A percentile compares a stretch with the other conserved stretches of the same genome.
Evolutionary conservation across 2,329 filamentous ascomycete genomes (phyloP).

Genomic region (Calonectria crousiana): DNA sequence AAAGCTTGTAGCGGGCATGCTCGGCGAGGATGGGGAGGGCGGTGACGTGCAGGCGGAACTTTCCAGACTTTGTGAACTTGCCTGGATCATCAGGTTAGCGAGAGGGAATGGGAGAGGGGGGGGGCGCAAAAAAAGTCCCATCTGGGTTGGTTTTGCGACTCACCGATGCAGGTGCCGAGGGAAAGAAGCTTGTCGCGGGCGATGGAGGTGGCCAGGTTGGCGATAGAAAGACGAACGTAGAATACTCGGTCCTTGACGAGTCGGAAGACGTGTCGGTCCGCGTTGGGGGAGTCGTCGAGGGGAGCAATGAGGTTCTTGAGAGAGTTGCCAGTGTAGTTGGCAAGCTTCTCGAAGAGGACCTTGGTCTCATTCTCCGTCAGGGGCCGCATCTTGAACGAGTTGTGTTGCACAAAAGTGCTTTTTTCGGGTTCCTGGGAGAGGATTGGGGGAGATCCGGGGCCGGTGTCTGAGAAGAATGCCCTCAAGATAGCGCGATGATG

Average conservation of each 20-base stretch:
- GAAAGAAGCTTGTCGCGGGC: slow-evolving; percentile 85
- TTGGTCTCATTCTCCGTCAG: slow-evolving; percentile 85
- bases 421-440: not conserved
- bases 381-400: slow-evolving; percentile 73
- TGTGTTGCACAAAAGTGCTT: not conserved
- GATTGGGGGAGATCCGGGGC: not conserved
- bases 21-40: slow-evolving; percentile 87
- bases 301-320: slow-evolving; percentile 87
- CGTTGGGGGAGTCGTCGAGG: slow-evolving; percentile 73
- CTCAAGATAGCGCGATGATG: slow-evolving; percentile 20
- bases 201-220: slow-evolving; percentile 91
- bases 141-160: not conserved
- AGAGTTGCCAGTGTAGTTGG: slow-evolving; percentile 90
- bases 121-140: not conserved
- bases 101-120: not conserved
- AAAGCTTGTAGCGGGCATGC: slow-evolving; percentile 95
- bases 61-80: slow-evolving; percentile 96
- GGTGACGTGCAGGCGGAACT: slow-evolving; percentile 95
- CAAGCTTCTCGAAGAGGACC: slow-evolving; percentile 91
- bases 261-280: slow-evolving; percentile 88
- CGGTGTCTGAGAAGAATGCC: not conserved
- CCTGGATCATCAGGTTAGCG: slow-evolving; percentile 59
- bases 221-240: slow-evolving; percentile 90
- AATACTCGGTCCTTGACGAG: slow-evolving; percentile 87
- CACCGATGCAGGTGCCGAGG: slow-evolving; percentile 86